phyloP scores from a whole-genome alignment of 345 rosid species.

The Chamaenerion angustifolium region DNA sequence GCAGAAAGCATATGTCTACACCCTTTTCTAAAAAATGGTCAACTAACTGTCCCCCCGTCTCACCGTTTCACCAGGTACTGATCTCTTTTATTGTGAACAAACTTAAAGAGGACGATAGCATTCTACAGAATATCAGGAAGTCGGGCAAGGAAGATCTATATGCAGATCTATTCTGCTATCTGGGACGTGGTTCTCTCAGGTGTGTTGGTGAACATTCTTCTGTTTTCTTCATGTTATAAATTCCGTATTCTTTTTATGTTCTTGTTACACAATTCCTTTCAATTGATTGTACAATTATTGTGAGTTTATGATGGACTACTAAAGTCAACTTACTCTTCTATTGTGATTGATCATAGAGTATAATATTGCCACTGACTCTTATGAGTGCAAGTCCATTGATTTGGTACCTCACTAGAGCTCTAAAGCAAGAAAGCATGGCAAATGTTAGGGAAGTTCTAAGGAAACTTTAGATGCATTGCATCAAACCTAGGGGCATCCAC shows the following conservation, averaged over 20 bases:
- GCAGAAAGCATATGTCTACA: background rate
- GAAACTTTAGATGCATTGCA: background rate
- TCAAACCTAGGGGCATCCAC: background rate
- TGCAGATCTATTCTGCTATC: constrained; percentile 56
- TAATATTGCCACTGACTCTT: too few relatives aligned
- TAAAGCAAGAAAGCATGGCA: too few relatives aligned
- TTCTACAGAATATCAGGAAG: constrained; percentile 44
- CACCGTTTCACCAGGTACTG: constrained; percentile 27
- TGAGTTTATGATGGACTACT: too few relatives aligned
- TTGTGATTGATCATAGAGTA: too few relatives aligned
- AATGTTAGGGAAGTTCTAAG: too few relatives aligned
- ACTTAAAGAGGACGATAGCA: constrained; percentile 43
- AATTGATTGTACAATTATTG: too few relatives aligned
- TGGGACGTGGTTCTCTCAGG: constrained; percentile 44
- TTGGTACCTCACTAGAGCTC: too few relatives aligned
- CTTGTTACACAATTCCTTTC: too few relatives aligned
- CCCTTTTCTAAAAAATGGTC: background rate
- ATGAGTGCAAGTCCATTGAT: too few relatives aligned
- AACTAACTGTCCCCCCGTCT: background rate
- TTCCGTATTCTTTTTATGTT: background rate
- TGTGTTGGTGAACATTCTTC: constrained; percentile 8
- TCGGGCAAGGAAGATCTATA: constrained; percentile 79
- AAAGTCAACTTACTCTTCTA: too few relatives aligned
- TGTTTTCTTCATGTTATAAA: background rate
- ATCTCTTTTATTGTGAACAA: constrained; percentile 44